phyloP scores from a whole-genome alignment of 768 basidiomycete genomes.

The Amanita polypyramis region DNA sequence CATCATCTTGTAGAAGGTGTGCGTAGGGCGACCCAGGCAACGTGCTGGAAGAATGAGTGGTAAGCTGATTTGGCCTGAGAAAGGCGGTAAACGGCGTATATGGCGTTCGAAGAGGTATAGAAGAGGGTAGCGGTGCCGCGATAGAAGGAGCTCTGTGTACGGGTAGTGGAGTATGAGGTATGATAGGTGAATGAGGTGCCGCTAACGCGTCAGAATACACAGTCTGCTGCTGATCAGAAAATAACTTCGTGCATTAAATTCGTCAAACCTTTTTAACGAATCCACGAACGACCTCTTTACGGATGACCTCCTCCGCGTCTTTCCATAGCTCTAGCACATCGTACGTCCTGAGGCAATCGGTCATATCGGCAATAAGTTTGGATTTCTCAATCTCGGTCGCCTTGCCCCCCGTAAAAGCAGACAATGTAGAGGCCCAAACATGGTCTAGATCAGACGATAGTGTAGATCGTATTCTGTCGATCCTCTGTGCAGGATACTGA shows the following conservation, averaged over 20 bases:
- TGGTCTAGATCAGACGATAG: slow-evolving; percentile 82
- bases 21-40: slow-evolving; percentile 25
- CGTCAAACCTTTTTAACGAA: slow-evolving; percentile 65
- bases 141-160: slow-evolving; percentile 21
- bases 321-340: slow-evolving; percentile 73
- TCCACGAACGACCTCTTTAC: slow-evolving; percentile 55
- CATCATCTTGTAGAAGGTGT: slow-evolving; percentile 52
- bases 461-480: slow-evolving; percentile 76
- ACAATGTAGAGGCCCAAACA: slow-evolving; percentile 57
- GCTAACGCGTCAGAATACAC: slow-evolving; percentile 62
- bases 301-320: slow-evolving; percentile 82
- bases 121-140: slow-evolving; percentile 17
- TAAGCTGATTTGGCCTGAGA: slow-evolving; percentile 41
- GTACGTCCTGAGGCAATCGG: slow-evolving; percentile 73
- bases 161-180: slow-evolving; percentile 68
- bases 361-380: slow-evolving; percentile 55
- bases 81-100: slow-evolving; percentile 45
- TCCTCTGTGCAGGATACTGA: slow-evolving; percentile 34
- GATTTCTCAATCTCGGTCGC: slow-evolving; percentile 53
- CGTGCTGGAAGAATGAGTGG: slow-evolving; percentile 16
- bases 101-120: slow-evolving; percentile 31
- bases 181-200: slow-evolving; percentile 61
- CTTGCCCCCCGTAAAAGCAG: slow-evolving; percentile 37
- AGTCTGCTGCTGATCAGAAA: slow-evolving; percentile 34
- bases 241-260: neutral